These are phyloP conservation scores for Gossypium arboreum DNA, from an alignment of 345 rosid species.

Conservation along the genomic window DNA sequence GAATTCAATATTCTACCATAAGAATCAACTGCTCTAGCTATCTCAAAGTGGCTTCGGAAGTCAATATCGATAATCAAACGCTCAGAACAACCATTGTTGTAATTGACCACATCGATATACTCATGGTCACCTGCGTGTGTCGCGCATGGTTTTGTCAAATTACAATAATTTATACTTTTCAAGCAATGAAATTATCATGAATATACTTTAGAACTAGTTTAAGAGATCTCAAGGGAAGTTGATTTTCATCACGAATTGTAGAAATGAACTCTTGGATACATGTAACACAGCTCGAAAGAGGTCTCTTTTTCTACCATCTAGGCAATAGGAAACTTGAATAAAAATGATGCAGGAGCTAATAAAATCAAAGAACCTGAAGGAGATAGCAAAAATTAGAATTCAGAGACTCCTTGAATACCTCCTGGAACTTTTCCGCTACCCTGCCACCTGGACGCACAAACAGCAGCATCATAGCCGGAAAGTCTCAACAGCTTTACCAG, in stretches of 20 bases:
- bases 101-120: slow-evolving; percentile 65
- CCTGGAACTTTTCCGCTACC: slow-evolving; percentile 81
- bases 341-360: background rate
- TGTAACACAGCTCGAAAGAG: background rate
- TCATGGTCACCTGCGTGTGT: slow-evolving; percentile 77
- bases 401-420: slow-evolving; percentile 41
- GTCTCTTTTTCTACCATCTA: background rate
- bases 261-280: background rate
- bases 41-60: slow-evolving; percentile 86
- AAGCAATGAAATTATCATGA: background rate
- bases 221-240: background rate
- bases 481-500: slow-evolving; percentile 71
- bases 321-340: background rate
- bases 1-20: slow-evolving; percentile 66
- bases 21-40: slow-evolving; percentile 87
- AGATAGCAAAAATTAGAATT: background rate
- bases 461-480: slow-evolving; percentile 79
- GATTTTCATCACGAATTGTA: background rate
- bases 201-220: background rate
- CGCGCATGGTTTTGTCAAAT: background rate
- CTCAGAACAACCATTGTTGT: slow-evolving; percentile 44
- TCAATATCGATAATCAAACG: slow-evolving; percentile 79
- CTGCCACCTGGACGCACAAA: slow-evolving; percentile 80
- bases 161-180: background rate
- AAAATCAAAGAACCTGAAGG: background rate